Evolutionary conservation across 345 rosid species (phyloP), one percentile per base, ranked within the genome.

Genomic region (Gossypium australe): DNA sequence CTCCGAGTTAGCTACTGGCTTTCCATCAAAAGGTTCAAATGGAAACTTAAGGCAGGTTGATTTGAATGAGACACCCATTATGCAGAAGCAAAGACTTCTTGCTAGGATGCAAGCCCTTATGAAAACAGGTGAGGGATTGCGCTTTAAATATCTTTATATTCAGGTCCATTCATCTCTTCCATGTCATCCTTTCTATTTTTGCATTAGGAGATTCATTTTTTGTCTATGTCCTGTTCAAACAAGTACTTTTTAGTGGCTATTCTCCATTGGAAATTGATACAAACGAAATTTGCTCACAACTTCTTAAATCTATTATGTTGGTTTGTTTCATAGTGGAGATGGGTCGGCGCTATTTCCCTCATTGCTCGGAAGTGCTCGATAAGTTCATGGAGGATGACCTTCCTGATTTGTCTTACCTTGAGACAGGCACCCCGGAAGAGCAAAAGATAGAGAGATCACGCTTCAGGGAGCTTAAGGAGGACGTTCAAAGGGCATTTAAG

Each of bases 321-420:
- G 59, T 53, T 34, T 71, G 24, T 65, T 24, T 68, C 65, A 78
- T 88, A 95, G 99, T 93, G 85, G 94, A 95, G 82, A 89, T 86
- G 80, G 99, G 99, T 9, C 75, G 88, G 64, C 87, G 96, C 2
- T 95, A 79, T 80, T 95, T 95, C 76, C 99, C 97, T 53, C 82
- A 82, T 76, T 91, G 98, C 87, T 93, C 90, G 0, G 88, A 89
- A 80, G 99, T 95, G 78, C 77, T 95, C 1, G 99, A 95, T 78
- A 91, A 91, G 86, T 89, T 91, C 84, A 93, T 95, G 98, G 97
- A 93, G 77, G 99, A 95, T 44, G 99, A 95, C 82, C 89, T 91
- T 58, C 93, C 87, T 0, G 99, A 95, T 77, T 72, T 93, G 82
- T 89, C 88, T 51, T 85, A 85, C 83, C 91, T 91, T 0, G 94